These are phyloP conservation scores for Penicillium sclerotiorum DNA, from an alignment of 2,329 filamentous ascomycete genomes.

Conservation along the genomic window DNA sequence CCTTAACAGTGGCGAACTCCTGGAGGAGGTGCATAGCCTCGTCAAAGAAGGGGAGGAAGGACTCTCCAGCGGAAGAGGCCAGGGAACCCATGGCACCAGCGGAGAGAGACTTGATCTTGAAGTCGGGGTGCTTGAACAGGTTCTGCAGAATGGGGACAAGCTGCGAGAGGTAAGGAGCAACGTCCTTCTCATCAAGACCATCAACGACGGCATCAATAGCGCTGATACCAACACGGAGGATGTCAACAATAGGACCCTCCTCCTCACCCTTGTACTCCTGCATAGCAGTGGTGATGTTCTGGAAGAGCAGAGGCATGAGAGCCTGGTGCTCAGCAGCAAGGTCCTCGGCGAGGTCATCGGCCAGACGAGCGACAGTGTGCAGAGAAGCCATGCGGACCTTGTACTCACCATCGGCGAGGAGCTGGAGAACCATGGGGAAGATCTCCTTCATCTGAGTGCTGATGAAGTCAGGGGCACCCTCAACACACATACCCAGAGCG, in stretches of 20 bases:
- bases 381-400: conserved; percentile 85
- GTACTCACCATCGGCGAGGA: conserved; percentile 80
- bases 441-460: conserved; percentile 87
- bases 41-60: conserved; percentile 89
- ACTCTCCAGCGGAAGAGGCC: conserved; percentile 77
- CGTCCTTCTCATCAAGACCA: conserved; percentile 73
- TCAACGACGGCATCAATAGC: conserved; percentile 91
- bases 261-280: conserved; percentile 65
- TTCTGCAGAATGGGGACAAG: conserved; percentile 82
- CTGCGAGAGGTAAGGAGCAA: conserved; percentile 78
- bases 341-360: conserved; percentile 91
- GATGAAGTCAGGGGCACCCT: conserved; percentile 96
- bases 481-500: conserved; percentile 88
- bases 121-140: conserved; percentile 81
- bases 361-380: conserved; percentile 83
- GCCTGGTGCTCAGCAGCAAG: conserved; percentile 81
- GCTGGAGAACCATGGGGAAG: conserved; percentile 78
- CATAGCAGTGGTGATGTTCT: conserved; percentile 83
- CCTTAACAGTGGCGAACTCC: conserved; percentile 81
- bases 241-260: conserved; percentile 75
- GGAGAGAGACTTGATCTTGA: conserved; percentile 85
- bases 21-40: conserved; percentile 88
- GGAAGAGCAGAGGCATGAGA: conserved; percentile 80
- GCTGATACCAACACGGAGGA: conserved; percentile 86
- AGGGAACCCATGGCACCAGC: conserved; percentile 89